A percentile compares a stretch with the other conserved stretches of the same genome.
These are phyloP conservation scores for Rhodotorula paludigena DNA, from an alignment of 768 basidiomycete genomes.

Conservation along the genomic window DNA sequence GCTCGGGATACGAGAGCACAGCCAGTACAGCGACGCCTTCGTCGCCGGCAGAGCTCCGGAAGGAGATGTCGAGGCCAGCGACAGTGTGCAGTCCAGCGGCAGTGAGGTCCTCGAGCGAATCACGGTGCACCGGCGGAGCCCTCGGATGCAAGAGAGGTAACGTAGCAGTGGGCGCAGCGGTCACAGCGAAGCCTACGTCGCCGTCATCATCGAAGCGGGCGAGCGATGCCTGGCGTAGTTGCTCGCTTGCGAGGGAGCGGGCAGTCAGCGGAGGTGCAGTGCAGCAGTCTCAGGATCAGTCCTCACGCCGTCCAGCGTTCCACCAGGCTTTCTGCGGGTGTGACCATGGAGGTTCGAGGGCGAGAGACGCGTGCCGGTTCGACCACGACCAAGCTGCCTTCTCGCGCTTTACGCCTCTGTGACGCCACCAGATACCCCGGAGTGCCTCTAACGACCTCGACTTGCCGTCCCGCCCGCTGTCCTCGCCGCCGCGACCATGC, in stretches of 20 bases:
- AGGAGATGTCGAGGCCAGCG: slow-evolving; percentile 44
- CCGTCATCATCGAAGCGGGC: neutral
- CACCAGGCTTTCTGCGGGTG: neutral
- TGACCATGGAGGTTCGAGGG: too few relatives aligned
- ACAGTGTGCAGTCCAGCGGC: slow-evolving; percentile 33
- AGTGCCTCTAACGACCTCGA: neutral
- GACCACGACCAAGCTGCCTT: too few relatives aligned
- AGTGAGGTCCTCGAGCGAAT: neutral
- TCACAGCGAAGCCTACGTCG: neutral
- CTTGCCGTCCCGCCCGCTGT: neutral
- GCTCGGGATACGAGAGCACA: slow-evolving; percentile 39
- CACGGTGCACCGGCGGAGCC: neutral
- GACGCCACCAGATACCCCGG: too few relatives aligned
- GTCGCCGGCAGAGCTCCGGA: slow-evolving; percentile 17
- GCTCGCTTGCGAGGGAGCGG: neutral
- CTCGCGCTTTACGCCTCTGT: too few relatives aligned
- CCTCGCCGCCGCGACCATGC: neutral
- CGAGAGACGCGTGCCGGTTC: too few relatives aligned
- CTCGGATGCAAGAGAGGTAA: neutral
- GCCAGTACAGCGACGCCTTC: slow-evolving; percentile 41
- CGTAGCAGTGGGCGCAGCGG: neutral
- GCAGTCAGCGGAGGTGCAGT: neutral
- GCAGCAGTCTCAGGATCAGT: rapidly evolving
- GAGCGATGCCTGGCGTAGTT: neutral
- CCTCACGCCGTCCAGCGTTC: neutral